Evolutionary conservation across 768 basidiomycete species (phyloP).

Genomic region (Panaeolus papilionaceus): DNA sequence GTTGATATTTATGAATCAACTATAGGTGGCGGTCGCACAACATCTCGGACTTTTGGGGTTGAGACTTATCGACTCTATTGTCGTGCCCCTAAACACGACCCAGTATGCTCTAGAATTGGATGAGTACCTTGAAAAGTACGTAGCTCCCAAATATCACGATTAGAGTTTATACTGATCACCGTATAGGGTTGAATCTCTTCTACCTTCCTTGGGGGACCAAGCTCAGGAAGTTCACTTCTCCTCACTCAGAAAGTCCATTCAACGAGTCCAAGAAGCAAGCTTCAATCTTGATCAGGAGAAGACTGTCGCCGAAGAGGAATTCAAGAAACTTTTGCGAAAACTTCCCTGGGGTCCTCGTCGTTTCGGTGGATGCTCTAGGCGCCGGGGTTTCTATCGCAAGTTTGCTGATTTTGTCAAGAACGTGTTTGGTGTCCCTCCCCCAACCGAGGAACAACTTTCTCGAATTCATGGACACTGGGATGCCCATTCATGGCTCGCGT

Average conservation of each 20-base stretch:
- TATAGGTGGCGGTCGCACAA: constrained; percentile 70
- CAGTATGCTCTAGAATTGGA: constrained; percentile 73
- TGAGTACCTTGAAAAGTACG: constrained; percentile 63
- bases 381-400: constrained; percentile 28
- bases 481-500: constrained; percentile 40
- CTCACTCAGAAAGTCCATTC: constrained; percentile 52
- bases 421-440: constrained; percentile 45
- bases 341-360: constrained; percentile 36
- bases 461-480: constrained; percentile 90
- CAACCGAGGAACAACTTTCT: constrained; percentile 47
- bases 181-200: constrained; percentile 57
- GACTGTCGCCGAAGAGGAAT: constrained; percentile 54
- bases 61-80: constrained; percentile 64
- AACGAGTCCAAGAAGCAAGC: constrained; percentile 56
- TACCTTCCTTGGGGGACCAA: constrained; percentile 28
- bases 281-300: constrained; percentile 66
- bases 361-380: constrained; percentile 30
- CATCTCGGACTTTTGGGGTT: constrained; percentile 68
- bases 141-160: neutral
- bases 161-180: neutral
- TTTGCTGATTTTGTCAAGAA: constrained; percentile 43
- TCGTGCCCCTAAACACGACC: constrained; percentile 79
- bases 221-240: constrained; percentile 43
- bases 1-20: neutral
- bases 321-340: constrained; percentile 52